These are phyloP conservation scores for Stemphylium vesicarium DNA, from an alignment of 2,329 filamentous ascomycete genomes.

Conservation along the genomic window DNA sequence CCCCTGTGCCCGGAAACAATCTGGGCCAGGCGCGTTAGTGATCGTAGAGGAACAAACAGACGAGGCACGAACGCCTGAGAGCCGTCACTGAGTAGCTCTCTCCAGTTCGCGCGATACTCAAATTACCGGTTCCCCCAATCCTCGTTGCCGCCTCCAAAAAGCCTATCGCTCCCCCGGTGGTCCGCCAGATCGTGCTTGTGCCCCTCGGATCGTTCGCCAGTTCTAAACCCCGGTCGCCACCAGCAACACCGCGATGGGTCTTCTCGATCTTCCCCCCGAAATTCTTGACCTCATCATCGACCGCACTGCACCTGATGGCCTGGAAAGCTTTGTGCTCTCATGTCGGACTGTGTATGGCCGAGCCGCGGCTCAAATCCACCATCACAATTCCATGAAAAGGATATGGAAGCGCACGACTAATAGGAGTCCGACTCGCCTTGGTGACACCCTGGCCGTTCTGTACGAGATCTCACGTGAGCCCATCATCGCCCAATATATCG, in stretches of 20 bases:
- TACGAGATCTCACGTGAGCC: conserved; percentile 37
- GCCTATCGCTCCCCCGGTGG: too few species aligned
- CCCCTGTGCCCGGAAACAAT: background rate
- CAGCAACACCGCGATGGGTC: conserved; percentile 26
- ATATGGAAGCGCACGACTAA: conserved; percentile 34
- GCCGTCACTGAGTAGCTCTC: background rate
- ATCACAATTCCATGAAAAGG: conserved; percentile 36
- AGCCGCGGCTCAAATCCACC: conserved; percentile 32
- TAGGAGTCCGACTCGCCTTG: conserved; percentile 14
- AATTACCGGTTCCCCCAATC: background rate
- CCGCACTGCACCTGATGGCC: conserved; percentile 31
- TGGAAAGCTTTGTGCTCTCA: conserved; percentile 40
- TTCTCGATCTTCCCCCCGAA: conserved; percentile 43
- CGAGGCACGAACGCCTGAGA: background rate
- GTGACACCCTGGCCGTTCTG: conserved; percentile 32
- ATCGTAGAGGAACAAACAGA: background rate
- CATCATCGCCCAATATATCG: conserved; percentile 39
- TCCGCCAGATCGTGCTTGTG: background rate
- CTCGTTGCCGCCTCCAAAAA: background rate
- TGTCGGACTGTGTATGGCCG: conserved; percentile 39
- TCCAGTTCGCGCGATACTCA: background rate
- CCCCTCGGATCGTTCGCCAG: background rate
- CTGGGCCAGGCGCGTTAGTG: background rate
- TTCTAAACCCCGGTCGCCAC: too few species aligned
- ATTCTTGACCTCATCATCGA: conserved; percentile 43